Evolutionary conservation across 2,329 filamentous ascomycete species (phyloP), one percentile per base, ranked within the genome.

Genomic region (Neopestalotiopsis clavispora): DNA sequence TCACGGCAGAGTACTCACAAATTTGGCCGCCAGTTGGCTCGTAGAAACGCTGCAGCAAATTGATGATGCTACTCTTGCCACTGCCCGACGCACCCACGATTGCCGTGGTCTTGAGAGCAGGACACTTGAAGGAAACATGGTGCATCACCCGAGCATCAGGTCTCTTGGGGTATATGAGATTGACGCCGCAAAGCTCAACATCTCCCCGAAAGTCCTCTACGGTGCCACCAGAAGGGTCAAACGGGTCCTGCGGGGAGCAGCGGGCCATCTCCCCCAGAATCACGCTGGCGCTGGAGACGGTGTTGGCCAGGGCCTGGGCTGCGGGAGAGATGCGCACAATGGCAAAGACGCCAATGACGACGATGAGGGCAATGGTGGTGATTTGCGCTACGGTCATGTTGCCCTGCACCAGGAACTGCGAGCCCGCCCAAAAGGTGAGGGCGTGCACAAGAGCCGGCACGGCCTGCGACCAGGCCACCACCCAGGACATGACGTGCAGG

Each of bases 11-110:
- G 17, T 9, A 52, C 45, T 52, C 14, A 40, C n/a, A 62, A 1
- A 98, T 89, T n/a, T 86, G 80, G 30, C 95, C 95, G 32, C 88
- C 87, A 49, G 97, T 91, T 0, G 95, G 95, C 67, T 94, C 89
- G 78, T 98, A 98, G 79, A 98, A 98, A 6, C 95, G 89, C 45
- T 69, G 45, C 7, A 82, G 72, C 13, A 83, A 72, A 5, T 80
- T 79, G 13, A 82, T 75, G 60, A 82, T 80, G 9, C 80, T 83
- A 34, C 79, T 69, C 64, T 69, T 69, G 28, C 68, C 68, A n/a
- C 34, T 57, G 3, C 66, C 62, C 2, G 61, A 68, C 12, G 57
- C 30, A 1, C 65, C 65, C 4, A 83, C 81, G 6, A 83, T 73
- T 30, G 81, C 81, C 0, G 81, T 83, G 4, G 82, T 83, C 69